Evolutionary conservation across 306 rosid species (phyloP).

Genomic region (Cucurbita moschata): DNA sequence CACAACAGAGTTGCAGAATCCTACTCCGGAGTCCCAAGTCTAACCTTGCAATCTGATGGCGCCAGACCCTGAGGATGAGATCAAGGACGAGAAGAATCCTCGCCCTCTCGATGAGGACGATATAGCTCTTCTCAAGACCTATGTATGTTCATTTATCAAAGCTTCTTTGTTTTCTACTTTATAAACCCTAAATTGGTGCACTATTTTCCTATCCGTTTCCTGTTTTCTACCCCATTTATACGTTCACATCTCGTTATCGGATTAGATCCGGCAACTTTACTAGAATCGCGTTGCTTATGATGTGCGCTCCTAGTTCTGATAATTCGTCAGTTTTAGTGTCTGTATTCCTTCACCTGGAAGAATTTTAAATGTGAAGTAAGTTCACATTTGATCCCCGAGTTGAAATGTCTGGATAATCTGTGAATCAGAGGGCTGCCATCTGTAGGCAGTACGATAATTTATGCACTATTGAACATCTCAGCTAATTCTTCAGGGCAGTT

Average conservation of each 20-base stretch:
- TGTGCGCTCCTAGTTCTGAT: neutral
- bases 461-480: neutral
- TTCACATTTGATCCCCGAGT: neutral
- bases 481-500: neutral
- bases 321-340: neutral
- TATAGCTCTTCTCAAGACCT: constrained; percentile 88
- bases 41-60: constrained; percentile 41
- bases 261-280: neutral
- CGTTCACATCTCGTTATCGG: neutral
- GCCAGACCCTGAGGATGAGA: constrained; percentile 58
- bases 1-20: neutral
- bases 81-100: constrained; percentile 99
- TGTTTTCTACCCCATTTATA: neutral
- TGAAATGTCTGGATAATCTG: neutral
- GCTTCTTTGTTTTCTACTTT: neutral
- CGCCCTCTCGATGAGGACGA: constrained; percentile 95
- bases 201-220: neutral
- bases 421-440: neutral
- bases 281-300: neutral
- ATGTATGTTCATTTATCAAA: constrained; percentile 21
- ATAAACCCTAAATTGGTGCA: constrained; percentile 21
- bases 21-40: neutral
- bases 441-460: neutral
- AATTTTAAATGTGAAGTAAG: neutral
- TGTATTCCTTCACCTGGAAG: neutral